These are phyloP conservation scores for Telopea speciosissima DNA, from an alignment of 177 flowering plant genomes.

Conservation along the genomic window DNA sequence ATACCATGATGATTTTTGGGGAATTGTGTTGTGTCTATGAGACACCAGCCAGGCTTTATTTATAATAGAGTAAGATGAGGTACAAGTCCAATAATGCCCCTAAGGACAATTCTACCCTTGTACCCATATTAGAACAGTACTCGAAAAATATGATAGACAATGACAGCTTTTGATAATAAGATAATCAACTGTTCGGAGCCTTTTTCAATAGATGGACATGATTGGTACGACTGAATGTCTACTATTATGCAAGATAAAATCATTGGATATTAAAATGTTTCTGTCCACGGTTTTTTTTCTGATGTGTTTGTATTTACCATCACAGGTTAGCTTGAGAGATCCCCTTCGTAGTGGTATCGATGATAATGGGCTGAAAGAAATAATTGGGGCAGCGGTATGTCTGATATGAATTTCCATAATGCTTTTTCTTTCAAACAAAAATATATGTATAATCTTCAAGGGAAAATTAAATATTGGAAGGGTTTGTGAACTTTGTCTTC, in stretches of 20 bases:
- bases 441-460: not conserved
- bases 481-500: too few species aligned
- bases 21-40: too few species aligned
- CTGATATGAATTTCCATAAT: conserved; percentile 3
- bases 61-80: too few species aligned
- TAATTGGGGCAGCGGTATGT: conserved; percentile 85
- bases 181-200: not conserved
- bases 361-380: conserved; percentile 67
- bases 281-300: not conserved
- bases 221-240: not conserved
- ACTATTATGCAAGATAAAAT: not conserved
- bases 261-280: not conserved
- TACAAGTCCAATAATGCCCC: too few species aligned
- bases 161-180: too few species aligned
- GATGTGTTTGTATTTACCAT: not conserved
- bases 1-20: too few species aligned
- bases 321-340: conserved; percentile 91
- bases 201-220: not conserved
- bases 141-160: too few species aligned
- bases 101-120: too few species aligned
- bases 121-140: too few species aligned
- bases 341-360: conserved; percentile 78
- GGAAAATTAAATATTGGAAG: too few species aligned
- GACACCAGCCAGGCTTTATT: too few species aligned
- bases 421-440: not conserved